phyloP scores from a whole-genome alignment of 495 filamentous ascomycete species.

The Neurospora tetraspora region DNA sequence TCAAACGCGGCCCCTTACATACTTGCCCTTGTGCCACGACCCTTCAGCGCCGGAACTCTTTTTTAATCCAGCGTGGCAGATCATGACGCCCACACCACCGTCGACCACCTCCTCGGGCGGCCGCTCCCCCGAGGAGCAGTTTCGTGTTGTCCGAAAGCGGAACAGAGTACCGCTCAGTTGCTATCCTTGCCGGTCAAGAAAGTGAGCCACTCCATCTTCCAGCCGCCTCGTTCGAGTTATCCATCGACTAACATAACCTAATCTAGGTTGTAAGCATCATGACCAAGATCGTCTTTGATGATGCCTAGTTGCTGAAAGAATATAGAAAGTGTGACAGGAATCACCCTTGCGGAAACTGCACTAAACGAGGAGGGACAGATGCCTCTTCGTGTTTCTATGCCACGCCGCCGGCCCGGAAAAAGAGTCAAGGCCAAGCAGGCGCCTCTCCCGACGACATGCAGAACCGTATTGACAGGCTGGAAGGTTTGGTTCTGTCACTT shows the following conservation, averaged over 20 bases:
- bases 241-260: constrained; percentile 12
- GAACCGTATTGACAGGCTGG: constrained; percentile 91
- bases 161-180: constrained; percentile 94
- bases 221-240: constrained; percentile 3
- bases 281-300: constrained; percentile 2
- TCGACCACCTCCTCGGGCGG: constrained; percentile 67
- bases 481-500: constrained; percentile 86
- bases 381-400: constrained; percentile 84
- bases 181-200: constrained; percentile 85
- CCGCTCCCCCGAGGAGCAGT: constrained; percentile 79
- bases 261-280: constrained; percentile 23
- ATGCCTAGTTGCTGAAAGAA: neutral
- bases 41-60: neutral
- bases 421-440: constrained; percentile 55
- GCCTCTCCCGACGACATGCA: constrained; percentile 92
- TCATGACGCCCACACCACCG: constrained; percentile 85
- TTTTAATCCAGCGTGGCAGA: neutral
- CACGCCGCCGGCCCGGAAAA: constrained; percentile 63
- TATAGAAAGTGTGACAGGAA: constrained; percentile 79
- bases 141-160: constrained; percentile 82
- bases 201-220: constrained; percentile 50
- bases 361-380: constrained; percentile 66
- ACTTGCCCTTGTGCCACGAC: neutral
- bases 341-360: constrained; percentile 90
- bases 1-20: neutral